Evolutionary conservation across 1,284 basidiomycete species (phyloP).

Genomic region (Crocinoboletus sp.): DNA sequence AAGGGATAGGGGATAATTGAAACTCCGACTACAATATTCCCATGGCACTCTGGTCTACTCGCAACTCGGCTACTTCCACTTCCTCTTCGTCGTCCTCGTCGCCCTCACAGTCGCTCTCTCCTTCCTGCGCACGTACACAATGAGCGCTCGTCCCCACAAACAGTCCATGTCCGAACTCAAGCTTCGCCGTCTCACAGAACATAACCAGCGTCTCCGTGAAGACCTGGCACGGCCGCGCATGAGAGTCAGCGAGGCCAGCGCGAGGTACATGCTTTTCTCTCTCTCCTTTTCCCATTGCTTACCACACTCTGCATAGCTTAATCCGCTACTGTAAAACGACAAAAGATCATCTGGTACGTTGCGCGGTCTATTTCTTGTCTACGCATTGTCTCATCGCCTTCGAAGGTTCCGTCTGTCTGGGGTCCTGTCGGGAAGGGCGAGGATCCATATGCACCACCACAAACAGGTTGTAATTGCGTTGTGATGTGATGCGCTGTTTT

Average conservation of each 20-base stretch:
- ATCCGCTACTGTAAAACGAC: constrained; percentile 74
- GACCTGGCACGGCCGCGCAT: constrained; percentile 73
- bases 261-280: constrained; percentile 43
- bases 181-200: constrained; percentile 73
- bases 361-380: background rate
- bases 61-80: constrained; percentile 3
- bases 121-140: constrained; percentile 22
- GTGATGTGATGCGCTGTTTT: constrained; percentile 30
- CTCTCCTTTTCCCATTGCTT: background rate
- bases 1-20: constrained; percentile 12
- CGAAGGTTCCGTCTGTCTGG: constrained; percentile 85
- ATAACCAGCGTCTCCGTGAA: constrained; percentile 72
- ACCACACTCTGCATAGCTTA: constrained; percentile 46
- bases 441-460: constrained; percentile 79
- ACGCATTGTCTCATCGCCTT: constrained; percentile 3
- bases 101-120: constrained; percentile 7
- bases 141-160: constrained; percentile 54
- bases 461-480: constrained; percentile 30
- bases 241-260: constrained; percentile 72
- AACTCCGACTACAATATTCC: constrained; percentile 26
- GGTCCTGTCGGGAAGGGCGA: constrained; percentile 86
- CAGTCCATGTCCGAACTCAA: constrained; percentile 82
- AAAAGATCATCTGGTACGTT: constrained; percentile 64
- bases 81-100: constrained; percentile 3
- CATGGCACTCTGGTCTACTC: background rate